These are phyloP conservation scores for Populus tomentosa DNA, from an alignment of 441 rosid species.

Conservation along the genomic window DNA sequence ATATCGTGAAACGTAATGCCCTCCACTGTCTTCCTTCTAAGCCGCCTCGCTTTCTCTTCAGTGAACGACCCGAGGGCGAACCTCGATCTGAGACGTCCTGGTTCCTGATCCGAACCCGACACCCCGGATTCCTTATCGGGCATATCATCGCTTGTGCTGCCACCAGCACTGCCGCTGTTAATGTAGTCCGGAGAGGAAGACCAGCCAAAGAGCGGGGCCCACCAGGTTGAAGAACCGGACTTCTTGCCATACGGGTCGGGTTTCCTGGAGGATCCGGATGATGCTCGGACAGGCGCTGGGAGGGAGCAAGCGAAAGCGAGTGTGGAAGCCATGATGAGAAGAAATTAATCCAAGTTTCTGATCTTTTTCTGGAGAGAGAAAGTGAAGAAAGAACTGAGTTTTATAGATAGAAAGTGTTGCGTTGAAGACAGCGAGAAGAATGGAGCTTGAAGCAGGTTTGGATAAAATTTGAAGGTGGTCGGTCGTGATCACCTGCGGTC, in stretches of 20 bases:
- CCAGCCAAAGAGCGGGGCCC: constrained; percentile 68
- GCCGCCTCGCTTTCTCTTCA: constrained; percentile 69
- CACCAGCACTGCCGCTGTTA: neutral
- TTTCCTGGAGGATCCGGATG: constrained; percentile 24
- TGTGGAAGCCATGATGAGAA: constrained; percentile 38
- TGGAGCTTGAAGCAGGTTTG: neutral
- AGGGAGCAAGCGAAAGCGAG: constrained; percentile 25
- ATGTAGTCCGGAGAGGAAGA: constrained; percentile 52
- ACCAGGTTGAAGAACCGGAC: constrained; percentile 35
- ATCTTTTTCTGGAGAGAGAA: neutral
- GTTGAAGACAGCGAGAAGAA: neutral
- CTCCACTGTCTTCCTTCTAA: constrained; percentile 55
- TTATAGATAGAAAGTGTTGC: constrained; percentile 1
- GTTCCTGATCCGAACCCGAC: constrained; percentile 14
- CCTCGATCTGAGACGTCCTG: constrained; percentile 20
- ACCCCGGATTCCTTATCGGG: constrained; percentile 1
- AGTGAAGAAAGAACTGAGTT: neutral
- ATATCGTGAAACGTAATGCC: constrained; percentile 43
- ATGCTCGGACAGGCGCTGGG: constrained; percentile 36
- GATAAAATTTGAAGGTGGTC: neutral
- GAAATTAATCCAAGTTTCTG: neutral
- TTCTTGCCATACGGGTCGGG: constrained; percentile 24
- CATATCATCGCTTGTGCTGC: neutral
- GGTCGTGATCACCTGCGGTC: neutral
- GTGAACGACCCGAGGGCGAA: constrained; percentile 51